Base-by-base conservation (phyloP, 495 filamentous ascomycete species). In the Penicillium canescens region DNA sequence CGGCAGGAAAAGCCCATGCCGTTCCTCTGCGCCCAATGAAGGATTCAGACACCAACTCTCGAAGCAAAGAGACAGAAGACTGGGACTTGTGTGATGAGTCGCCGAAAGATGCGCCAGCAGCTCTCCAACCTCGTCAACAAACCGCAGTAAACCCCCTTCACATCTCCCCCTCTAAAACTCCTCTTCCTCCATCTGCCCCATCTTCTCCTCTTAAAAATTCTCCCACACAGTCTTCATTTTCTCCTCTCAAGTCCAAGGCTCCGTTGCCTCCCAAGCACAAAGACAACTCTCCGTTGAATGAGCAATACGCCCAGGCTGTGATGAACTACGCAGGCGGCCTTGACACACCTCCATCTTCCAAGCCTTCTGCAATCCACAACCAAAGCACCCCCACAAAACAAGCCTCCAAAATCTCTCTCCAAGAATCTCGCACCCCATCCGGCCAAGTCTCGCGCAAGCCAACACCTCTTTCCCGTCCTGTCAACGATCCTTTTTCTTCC, bases 11-110 rank as follows among this genome's bases (percentile, higher is more conserved):
- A 62, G 77, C 74, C 21, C 57, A 58, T 7, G 84, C 72, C 7
- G 35, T 54, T 4, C 45, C 51, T 10, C 71, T 91, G 18, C 85
- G 82, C 49, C 75, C 84, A 0, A 84, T 94, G 83, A 89, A 88
- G 47, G 88, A 88, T 36, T 81, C 88, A 9, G 84, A 82, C 3
- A 81, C 86, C 4, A 93, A 94, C 65, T 76, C 83, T 13, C 77
- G 87, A 46, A 75, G 43, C 66, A 78, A 48, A n/a, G 68, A 75
- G 71, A 59, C 69, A 60, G 33, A 66, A 54, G 71, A 72, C 9
- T 68, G 67, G 67, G 65, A 71, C 24, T 73, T 80, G 36, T 75
- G 61, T 49, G 74, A 64, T 55, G 77, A 74, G 23, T 71, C 50
- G 13, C 35, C 42, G 8, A 62, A 55, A 60, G 74, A 74, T 39